A percentile compares a stretch with the other conserved stretches of the same genome.
phyloP scores from a whole-genome alignment of 2,329 filamentous ascomycete genomes.

The Colletotrichum australisinense region DNA sequence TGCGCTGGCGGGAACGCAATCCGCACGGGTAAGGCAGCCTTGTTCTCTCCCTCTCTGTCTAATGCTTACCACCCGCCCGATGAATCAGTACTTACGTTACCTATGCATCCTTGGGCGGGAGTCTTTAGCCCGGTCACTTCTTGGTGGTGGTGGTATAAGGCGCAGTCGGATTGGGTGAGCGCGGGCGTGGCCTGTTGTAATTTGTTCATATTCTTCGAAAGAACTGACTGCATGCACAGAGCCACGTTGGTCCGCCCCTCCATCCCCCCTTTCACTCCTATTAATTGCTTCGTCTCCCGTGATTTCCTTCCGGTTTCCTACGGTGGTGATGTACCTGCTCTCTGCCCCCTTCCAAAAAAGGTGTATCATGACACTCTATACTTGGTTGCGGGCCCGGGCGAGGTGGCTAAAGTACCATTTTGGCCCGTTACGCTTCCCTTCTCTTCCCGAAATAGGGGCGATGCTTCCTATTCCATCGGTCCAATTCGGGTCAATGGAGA shows the following conservation, averaged over 20 bases:
- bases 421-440: too few relatives aligned
- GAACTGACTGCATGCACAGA: conserved; percentile 2
- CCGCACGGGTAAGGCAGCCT: not conserved
- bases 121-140: not conserved
- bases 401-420: too few relatives aligned
- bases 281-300: too few relatives aligned
- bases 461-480: not conserved
- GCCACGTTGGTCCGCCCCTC: not conserved
- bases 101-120: too few relatives aligned
- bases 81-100: too few relatives aligned
- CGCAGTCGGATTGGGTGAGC: not conserved
- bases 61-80: not conserved
- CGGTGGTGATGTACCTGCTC: not conserved
- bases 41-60: not conserved
- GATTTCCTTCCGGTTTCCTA: not conserved
- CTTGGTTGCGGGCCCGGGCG: not conserved
- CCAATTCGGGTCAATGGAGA: not conserved
- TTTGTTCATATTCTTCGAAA: not conserved
- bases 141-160: not conserved
- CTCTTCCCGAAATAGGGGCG: not conserved
- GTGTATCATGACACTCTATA: not conserved
- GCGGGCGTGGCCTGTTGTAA: not conserved
- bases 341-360: not conserved
- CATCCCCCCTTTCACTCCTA: not conserved
- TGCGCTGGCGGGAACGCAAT: conserved; percentile 25